Conservation (phyloP, 2,329 filamentous ascomycete species). For the Dichotomopilus funicola region DNA sequence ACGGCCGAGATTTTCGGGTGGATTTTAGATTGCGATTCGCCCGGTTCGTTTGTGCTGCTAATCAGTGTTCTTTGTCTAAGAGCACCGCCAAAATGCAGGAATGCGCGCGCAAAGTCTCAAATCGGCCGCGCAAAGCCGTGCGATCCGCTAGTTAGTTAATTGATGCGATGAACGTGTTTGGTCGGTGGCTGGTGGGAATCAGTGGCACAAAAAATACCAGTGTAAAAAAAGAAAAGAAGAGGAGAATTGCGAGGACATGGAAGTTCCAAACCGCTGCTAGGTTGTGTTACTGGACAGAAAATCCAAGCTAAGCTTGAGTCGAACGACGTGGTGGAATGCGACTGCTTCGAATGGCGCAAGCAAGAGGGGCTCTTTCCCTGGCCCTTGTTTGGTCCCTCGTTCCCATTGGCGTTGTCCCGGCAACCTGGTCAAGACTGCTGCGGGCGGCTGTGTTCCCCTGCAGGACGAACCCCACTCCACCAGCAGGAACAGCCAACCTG, state of each 20-base stretch:
- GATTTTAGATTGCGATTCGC: not conserved
- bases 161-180: not conserved
- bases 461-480: not conserved
- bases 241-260: not conserved
- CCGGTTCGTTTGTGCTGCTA: no score
- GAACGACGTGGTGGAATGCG: constrained; percentile 9
- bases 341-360: not conserved
- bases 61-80: no score
- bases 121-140: no score
- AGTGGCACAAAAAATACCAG: not conserved
- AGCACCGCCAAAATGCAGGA: no score
- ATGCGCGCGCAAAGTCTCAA: no score
- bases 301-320: no score
- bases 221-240: not conserved
- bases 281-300: no score
- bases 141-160: not conserved
- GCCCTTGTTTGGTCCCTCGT: constrained; percentile 3
- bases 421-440: constrained; percentile 2
- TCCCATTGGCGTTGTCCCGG: constrained; percentile 2
- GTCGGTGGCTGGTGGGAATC: not conserved
- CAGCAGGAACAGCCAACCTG: not conserved
- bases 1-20: not conserved
- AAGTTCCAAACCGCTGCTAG: not conserved
- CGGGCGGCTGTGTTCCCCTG: not conserved
- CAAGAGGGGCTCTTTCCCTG: constrained; percentile 9